Base-by-base conservation (phyloP, 192 early-diverging fungal genomes). In the Umbelopsis sp. region DNA sequence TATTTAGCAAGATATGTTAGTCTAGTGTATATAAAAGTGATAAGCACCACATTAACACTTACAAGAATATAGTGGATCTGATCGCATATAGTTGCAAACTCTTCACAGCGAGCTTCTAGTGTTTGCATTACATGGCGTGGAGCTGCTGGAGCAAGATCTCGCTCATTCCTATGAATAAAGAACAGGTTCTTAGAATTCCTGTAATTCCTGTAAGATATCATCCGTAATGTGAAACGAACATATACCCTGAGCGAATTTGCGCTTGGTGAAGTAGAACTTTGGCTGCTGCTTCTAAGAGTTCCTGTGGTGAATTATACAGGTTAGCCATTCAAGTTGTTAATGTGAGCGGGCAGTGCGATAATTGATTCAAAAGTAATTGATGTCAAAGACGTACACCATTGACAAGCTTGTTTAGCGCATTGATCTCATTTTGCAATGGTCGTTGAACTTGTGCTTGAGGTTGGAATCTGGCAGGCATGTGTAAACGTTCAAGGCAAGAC, bases 1-100 rank as follows among this genome's bases (percentile, higher is more conserved):
- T 8, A 65, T 29, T 29, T 20, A 21, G 21, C 21, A 44, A 16
- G 2, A 11, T 38, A 12, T 22, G 21, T 16, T 43, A 14, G 21
- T n/a, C 20, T 1, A 62, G 1, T 17, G 0, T 20, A n/a, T 5
- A 34, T 11, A 16, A 14, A 17, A 10, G 0, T 6, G 0, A 14
- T 1, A 20, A 11, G 17, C 25, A 50, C 52, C 0, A 21, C 2
- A 17, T 4, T 20, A 32, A 10, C 20, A 69, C 36, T 25, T 78
- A 78, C 77, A 43, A 78, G 65, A 16, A 54, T 70, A 71, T 74
- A 78, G 45, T 74, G 74, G 14, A 78, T 71, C 20, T 78, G 77
- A 74, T 78, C 77, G 49, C 77, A 78, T n/a, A 78, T 69, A 7
- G 68, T 56, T 65, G 74, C 77, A 53, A 78, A 78, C 49, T 73